Evolutionary conservation across 2,329 filamentous ascomycete species (phyloP).

Genomic region (Sarocladiaceae sp.): DNA sequence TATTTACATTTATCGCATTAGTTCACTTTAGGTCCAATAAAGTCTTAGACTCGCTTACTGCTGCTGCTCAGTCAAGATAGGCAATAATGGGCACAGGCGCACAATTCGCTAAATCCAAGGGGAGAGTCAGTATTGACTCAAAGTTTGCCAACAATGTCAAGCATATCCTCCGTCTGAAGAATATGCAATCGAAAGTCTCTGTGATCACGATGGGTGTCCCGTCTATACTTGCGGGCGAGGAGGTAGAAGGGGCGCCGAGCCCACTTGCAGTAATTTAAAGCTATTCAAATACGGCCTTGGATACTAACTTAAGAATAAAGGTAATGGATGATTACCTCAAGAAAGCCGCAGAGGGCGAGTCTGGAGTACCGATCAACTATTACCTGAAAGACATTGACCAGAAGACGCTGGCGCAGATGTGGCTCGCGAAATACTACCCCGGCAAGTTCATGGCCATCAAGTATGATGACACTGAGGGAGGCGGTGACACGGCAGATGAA

Average conservation of each 20-base stretch:
- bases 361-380: slow-evolving; percentile 16
- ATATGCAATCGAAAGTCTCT: slow-evolving; percentile 13
- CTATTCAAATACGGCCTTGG: slow-evolving; percentile 12
- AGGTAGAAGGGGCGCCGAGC: neutral
- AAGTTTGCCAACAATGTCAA: slow-evolving; percentile 13
- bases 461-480: slow-evolving; percentile 11
- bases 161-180: slow-evolving; percentile 15
- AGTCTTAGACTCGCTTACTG: neutral
- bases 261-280: slow-evolving; percentile 11
- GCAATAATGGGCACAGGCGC: neutral
- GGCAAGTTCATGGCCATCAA: slow-evolving; percentile 14
- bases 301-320: slow-evolving; percentile 15
- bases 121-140: slow-evolving; percentile 6
- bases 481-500: slow-evolving; percentile 37
- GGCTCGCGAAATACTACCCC: slow-evolving; percentile 16
- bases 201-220: slow-evolving; percentile 13
- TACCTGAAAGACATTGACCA: slow-evolving; percentile 16
- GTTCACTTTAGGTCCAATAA: no score
- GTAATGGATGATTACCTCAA: slow-evolving; percentile 15
- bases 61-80: neutral
- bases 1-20: no score
- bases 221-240: neutral
- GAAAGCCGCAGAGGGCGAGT: slow-evolving; percentile 6
- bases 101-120: neutral
- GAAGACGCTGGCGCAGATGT: slow-evolving; percentile 16